Evolutionary conservation across 768 basidiomycete species (phyloP).

Genomic region (Lentinus brumalis): DNA sequence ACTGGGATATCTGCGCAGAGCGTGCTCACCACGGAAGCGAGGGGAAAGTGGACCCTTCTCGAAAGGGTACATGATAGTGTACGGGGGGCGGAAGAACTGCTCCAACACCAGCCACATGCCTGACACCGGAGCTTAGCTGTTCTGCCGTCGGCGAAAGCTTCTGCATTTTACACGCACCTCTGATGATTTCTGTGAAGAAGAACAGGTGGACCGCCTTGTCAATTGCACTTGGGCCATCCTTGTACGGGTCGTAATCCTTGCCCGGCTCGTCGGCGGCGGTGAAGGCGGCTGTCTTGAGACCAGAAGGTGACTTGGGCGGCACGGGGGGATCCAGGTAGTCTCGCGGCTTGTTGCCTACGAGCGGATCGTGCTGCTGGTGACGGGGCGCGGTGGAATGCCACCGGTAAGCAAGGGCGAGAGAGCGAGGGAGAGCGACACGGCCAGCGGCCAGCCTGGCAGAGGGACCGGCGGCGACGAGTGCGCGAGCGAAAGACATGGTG

Average conservation of each 20-base stretch:
- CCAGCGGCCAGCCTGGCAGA: constrained; percentile 45
- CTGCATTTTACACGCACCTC: constrained; percentile 59
- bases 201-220: constrained; percentile 96
- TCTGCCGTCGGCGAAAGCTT: background rate
- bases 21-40: constrained; percentile 98
- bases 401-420: constrained; percentile 48
- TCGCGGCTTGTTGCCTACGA: constrained; percentile 27
- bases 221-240: constrained; percentile 82
- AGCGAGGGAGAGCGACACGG: constrained; percentile 30
- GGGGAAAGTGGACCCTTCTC: constrained; percentile 98
- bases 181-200: constrained; percentile 97
- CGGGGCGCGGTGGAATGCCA: constrained; percentile 46
- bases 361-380: constrained; percentile 25
- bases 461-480: constrained; percentile 53
- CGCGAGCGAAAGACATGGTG: constrained; percentile 60
- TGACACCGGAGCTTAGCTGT: constrained; percentile 35
- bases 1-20: constrained; percentile 91
- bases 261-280: constrained; percentile 46
- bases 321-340: constrained; percentile 1
- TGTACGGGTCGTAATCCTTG: constrained; percentile 67
- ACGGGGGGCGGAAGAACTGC: constrained; percentile 91
- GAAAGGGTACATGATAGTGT: constrained; percentile 98
- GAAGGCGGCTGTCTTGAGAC: constrained; percentile 31
- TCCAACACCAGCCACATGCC: constrained; percentile 98
- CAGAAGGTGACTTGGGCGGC: constrained; percentile 11